Evolutionary conservation across 163 green algal genomes (phyloP).

Genomic region (Volvox carteri): DNA sequence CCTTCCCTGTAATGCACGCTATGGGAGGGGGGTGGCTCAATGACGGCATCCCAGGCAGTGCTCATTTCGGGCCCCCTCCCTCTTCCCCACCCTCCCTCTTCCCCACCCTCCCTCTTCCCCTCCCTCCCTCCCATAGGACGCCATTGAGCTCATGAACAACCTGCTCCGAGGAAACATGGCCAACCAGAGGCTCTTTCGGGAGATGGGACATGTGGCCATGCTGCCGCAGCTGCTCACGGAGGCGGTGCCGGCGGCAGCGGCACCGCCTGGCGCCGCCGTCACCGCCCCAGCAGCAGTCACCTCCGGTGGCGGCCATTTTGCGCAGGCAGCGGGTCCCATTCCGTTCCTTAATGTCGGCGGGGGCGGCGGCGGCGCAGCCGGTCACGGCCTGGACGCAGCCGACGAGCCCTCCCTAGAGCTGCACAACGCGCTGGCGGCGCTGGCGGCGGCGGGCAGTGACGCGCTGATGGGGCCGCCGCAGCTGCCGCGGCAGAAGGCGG

Average conservation of each 20-base stretch:
- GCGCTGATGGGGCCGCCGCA: constrained; percentile 45
- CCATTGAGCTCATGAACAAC: constrained; percentile 89
- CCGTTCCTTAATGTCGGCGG: constrained; percentile 21
- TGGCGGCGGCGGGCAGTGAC: constrained; percentile 38
- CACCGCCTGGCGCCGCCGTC: neutral
- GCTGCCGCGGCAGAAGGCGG: constrained; percentile 69
- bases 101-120: neutral
- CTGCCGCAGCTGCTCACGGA: constrained; percentile 64
- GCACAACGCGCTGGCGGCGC: constrained; percentile 16
- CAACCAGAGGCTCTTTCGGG: constrained; percentile 89
- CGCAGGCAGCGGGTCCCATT: constrained; percentile 8
- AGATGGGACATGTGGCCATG: constrained; percentile 71
- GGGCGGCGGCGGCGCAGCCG: neutral
- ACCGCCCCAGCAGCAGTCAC: constrained; percentile 20
- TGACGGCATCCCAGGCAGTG: neutral
- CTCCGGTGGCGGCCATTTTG: neutral
- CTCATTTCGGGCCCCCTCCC: neutral
- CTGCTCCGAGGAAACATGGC: constrained; percentile 83
- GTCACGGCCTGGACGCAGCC: neutral
- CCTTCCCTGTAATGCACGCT: too few species aligned
- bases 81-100: neutral
- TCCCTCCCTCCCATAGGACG: constrained; percentile 80
- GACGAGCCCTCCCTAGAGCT: constrained; percentile 39
- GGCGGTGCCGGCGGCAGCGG: constrained; percentile 25
- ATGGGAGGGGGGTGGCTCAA: too few species aligned